These are phyloP conservation scores for Mycena metata DNA, from an alignment of 768 basidiomycete genomes.

Conservation along the genomic window DNA sequence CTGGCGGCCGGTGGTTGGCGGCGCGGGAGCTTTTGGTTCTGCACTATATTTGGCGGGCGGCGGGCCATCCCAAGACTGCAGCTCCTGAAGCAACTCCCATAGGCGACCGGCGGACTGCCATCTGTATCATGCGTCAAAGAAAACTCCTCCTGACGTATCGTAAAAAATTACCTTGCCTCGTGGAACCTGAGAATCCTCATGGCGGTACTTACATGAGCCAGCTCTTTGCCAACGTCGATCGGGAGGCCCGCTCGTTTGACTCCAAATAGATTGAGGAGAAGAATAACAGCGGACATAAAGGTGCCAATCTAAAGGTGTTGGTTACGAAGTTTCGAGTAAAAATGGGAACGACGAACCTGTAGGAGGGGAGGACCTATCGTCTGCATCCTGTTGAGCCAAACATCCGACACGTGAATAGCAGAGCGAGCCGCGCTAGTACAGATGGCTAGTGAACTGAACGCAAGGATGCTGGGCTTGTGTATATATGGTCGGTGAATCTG, in stretches of 20 bases:
- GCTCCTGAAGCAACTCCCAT: constrained; percentile 35
- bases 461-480: constrained; percentile 47
- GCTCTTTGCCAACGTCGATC: constrained; percentile 50
- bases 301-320: constrained; percentile 2
- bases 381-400: constrained; percentile 32
- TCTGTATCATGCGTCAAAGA: background rate
- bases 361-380: constrained; percentile 27
- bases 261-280: constrained; percentile 60
- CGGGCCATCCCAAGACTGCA: constrained; percentile 37
- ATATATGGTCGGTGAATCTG: constrained; percentile 64
- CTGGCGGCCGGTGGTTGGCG: background rate
- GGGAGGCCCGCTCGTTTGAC: constrained; percentile 48
- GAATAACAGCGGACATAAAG: constrained; percentile 53
- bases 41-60: constrained; percentile 24
- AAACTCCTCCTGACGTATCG: too few species aligned
- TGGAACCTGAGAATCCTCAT: constrained; percentile 46
- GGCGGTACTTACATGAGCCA: constrained; percentile 56
- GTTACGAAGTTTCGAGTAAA: too few species aligned
- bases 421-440: constrained; percentile 67
- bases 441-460: constrained; percentile 63
- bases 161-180: constrained; percentile 27
- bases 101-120: constrained; percentile 37
- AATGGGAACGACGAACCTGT: constrained; percentile 18
- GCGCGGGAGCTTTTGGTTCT: background rate
- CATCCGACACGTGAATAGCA: constrained; percentile 57